phyloP scores from a whole-genome alignment of 495 filamentous ascomycete species.

The Penicillium steckii region DNA sequence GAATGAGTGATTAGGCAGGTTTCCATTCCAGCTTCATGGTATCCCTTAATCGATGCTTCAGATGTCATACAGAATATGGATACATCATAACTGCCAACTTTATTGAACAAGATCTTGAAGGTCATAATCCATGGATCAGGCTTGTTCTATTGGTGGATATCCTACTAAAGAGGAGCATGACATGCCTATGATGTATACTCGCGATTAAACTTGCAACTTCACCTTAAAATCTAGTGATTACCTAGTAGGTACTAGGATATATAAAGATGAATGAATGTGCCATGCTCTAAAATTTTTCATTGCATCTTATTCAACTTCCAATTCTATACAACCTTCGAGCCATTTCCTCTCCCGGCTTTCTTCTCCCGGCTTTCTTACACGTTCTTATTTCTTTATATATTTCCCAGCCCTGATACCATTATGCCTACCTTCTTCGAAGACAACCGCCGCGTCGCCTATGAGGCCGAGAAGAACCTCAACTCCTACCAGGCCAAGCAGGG shows the following conservation, averaged over 20 bases:
- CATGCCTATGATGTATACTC: conserved; percentile 40
- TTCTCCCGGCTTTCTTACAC: too few species aligned
- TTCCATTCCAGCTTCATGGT: too few species aligned
- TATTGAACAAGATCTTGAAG: background rate
- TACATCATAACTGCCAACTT: conserved; percentile 10
- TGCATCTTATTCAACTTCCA: too few species aligned
- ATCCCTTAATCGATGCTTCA: background rate
- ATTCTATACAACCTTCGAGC: too few species aligned
- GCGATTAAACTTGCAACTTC: conserved; percentile 33
- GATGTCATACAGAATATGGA: too few species aligned
- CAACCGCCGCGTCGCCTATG: conserved; percentile 32
- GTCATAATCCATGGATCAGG: too few species aligned
- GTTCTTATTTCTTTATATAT: background rate
- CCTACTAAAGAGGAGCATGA: conserved; percentile 14
- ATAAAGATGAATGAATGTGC: too few species aligned
- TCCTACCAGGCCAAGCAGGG: conserved; percentile 51
- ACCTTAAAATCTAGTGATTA: too few species aligned
- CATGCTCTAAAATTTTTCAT: too few species aligned
- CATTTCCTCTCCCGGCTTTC: too few species aligned
- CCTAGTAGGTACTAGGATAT: background rate
- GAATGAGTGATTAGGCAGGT: background rate
- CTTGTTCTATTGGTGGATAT: conserved; percentile 3
- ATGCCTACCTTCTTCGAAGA: conserved; percentile 40
- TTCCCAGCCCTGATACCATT: conserved; percentile 5
- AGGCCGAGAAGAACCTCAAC: conserved; percentile 56